Evolutionary conservation across 345 rosid genomes (phyloP), one percentile per base, ranked within the genome.

Genomic region (Citrus mangshanensis): DNA sequence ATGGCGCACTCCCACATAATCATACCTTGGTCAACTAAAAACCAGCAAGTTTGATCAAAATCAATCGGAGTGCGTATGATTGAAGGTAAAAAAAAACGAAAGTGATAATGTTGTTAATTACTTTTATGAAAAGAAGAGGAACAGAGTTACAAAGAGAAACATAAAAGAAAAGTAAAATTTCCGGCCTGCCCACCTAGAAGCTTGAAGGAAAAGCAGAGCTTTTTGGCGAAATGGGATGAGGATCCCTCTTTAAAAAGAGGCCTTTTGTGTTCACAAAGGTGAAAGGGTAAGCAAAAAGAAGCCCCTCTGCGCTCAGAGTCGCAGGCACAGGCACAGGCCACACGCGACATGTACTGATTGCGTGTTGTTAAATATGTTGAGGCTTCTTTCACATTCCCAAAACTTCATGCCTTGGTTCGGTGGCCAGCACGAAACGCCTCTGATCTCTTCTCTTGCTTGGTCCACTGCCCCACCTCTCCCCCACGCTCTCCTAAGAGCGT

Each of bases 291-390:
- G 14, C 27, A 4, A 16, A 10, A 18, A 8, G 18, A 13, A 12
- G 51, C 51, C 51, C 1, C 51, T 13, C 51, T 42, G 51, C 16
- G 51, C 51, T 2, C 16, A 10, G 46, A 9, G 46, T 40, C 46
- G 1, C 46, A 40, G 46, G 8, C 46, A 32, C 34, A 32, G 46
- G 7, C 46, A 30, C 32, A 30, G 32, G 32, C 32, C 80, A 25
- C 78, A 63, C 42, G 85, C 82, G 80, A 79, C 88, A 82, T 81
- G 66, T 77, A 80, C 84, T 85, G 81, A 85, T 85, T 80, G 59
- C 75, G 76, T 80, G 82, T 56, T 10, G 65, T 64, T 58, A 46
- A 46, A 46, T 1, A 13, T 13, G 51, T 13, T 12, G 46, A 40
- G 22, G 7, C 58, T 4, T 46, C 60, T 22, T 28, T 72, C 54